phyloP scores from a whole-genome alignment of 805 yeast genomes.

The Ogataea parapolymorpha region DNA sequence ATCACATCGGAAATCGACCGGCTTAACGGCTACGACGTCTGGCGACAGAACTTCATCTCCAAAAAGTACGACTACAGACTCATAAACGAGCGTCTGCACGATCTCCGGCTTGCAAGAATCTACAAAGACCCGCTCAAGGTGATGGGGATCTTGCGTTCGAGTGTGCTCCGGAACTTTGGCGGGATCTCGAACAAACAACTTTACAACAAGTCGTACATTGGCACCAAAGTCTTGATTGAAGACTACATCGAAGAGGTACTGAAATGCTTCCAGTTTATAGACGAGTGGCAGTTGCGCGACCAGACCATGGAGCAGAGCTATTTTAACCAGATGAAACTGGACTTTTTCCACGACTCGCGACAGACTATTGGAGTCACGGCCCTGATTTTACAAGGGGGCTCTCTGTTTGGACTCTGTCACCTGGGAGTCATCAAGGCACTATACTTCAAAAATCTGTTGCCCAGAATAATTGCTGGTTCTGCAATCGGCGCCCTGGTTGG shows the following conservation, averaged over 20 bases:
- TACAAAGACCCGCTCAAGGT: slow-evolving; percentile 55
- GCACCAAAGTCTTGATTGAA: slow-evolving; percentile 87
- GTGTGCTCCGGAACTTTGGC: slow-evolving; percentile 85
- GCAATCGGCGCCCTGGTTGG: slow-evolving; percentile 95
- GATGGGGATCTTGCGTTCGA: slow-evolving; percentile 71
- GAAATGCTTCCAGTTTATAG: slow-evolving; percentile 59
- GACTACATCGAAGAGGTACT: slow-evolving; percentile 78
- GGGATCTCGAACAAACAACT: slow-evolving; percentile 78
- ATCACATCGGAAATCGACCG: slow-evolving; percentile 48
- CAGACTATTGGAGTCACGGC: slow-evolving; percentile 92
- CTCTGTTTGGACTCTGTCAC: slow-evolving; percentile 91
- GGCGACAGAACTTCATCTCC: slow-evolving; percentile 84
- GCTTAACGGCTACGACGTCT: slow-evolving; percentile 50
- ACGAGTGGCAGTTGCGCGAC: slow-evolving; percentile 36
- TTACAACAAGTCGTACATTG: slow-evolving; percentile 78
- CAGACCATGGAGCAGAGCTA: slow-evolving; percentile 37
- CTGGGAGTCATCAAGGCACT: slow-evolving; percentile 87
- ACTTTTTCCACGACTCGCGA: slow-evolving; percentile 80
- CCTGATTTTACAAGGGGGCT: slow-evolving; percentile 88
- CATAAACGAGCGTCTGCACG: slow-evolving; percentile 68
- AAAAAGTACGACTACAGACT: slow-evolving; percentile 79
- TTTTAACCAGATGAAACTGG: slow-evolving; percentile 57
- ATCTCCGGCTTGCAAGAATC: slow-evolving; percentile 58
- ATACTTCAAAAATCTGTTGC: slow-evolving; percentile 70
- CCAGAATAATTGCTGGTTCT: slow-evolving; percentile 84